Evolutionary conservation across 371 early-diverging fungal species (phyloP), one percentile per base, ranked within the genome.

Genomic region (Circinella umbellata): DNA sequence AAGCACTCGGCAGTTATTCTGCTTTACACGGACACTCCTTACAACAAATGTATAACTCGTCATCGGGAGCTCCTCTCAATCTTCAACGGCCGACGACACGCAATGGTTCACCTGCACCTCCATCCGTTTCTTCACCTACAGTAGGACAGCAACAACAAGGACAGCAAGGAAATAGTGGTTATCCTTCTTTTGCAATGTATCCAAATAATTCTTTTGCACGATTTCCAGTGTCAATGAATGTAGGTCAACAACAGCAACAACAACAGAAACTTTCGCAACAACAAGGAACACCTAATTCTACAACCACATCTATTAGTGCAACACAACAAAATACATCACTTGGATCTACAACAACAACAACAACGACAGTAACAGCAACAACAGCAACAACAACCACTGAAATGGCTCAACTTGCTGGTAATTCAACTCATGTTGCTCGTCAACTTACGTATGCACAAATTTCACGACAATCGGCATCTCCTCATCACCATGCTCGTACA

Each of bases 401-500:
- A n/a, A 20, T n/a, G 61, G 17, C 68, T 4, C 51, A 51, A 57
- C 27, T 57, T 5, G 73, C 74, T 8, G 73, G 76, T 67, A 34
- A 18, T 15, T 57, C 84, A 74, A 39, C 82, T 36, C 89, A 90
- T 77, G 88, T 92, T 65, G 93, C 93, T 81, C 88, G 90, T 67
- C 94, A 93, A 73, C 57, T 94, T 36, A 88, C 88, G 11, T 88
- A 88, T 73, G 91, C 91, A 15, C 90, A 90, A 65, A 70, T 88
- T 54, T 93, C 94, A 51, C 89, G 95, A 61, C 90, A 92, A 61
- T 87, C 93, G 3, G 83, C 91, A n/a, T 85, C 93, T 5, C 95
- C 96, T 36, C 97, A 97, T 75, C 93, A 94, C 74, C 93, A 95
- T 71, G 95, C 96, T 39, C 89, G 95, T 60, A 86, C 94, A 15